A percentile compares a stretch with the other conserved stretches of the same genome.
phyloP scores from a whole-genome alignment of 257 asterid genomes.

The Solanum paucissectum region DNA sequence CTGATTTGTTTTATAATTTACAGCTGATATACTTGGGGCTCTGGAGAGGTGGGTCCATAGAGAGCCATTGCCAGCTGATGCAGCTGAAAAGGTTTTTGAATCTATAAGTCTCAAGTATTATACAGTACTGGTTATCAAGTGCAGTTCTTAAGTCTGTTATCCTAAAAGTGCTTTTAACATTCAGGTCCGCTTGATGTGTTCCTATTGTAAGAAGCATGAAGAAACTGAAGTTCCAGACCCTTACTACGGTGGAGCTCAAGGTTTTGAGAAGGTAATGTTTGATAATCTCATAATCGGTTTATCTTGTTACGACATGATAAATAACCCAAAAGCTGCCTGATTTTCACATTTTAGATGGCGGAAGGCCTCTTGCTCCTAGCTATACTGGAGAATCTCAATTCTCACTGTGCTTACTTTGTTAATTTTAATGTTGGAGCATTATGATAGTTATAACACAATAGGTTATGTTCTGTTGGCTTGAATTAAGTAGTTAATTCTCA shows the following conservation, averaged over 20 bases:
- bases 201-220: slow-evolving; percentile 62
- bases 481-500: background rate
- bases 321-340: background rate
- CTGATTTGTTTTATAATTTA: background rate
- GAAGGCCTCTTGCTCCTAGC: background rate
- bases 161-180: background rate
- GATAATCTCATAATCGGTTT: background rate
- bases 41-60: slow-evolving; percentile 71
- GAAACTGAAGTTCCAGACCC: slow-evolving; percentile 87
- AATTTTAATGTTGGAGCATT: background rate
- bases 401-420: background rate
- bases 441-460: background rate
- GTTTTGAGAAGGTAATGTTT: slow-evolving; percentile 69
- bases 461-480: background rate
- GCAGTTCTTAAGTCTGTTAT: background rate
- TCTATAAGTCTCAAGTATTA: background rate
- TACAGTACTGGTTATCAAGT: background rate
- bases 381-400: background rate
- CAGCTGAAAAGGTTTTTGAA: slow-evolving; percentile 42
- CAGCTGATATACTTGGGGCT: slow-evolving; percentile 53
- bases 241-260: slow-evolving; percentile 77
- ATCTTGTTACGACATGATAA: background rate
- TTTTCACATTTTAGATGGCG: background rate
- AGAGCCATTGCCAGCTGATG: slow-evolving; percentile 47
- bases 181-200: slow-evolving; percentile 63